These are phyloP conservation scores for Mortierella sp. DNA, from an alignment of 371 early-diverging fungal species.

Conservation along the genomic window DNA sequence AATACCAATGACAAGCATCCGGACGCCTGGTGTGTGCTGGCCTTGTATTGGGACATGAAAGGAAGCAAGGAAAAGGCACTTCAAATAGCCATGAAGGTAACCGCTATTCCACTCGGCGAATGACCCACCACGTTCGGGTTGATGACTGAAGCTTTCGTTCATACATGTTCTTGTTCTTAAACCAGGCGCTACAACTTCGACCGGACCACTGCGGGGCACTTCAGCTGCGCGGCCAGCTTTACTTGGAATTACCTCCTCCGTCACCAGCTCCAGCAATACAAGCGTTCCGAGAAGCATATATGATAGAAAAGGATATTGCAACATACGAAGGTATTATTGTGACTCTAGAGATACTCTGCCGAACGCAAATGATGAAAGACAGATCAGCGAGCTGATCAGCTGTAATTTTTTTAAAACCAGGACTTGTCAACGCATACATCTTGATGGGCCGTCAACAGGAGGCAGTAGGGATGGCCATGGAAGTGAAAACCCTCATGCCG, in stretches of 20 bases:
- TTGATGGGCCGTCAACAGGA: conserved; percentile 21
- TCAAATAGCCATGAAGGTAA: conserved; percentile 25
- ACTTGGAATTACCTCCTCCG: background rate
- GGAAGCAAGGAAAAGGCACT: conserved; percentile 26
- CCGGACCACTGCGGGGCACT: conserved; percentile 38
- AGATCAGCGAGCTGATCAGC: no score
- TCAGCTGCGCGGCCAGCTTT: conserved; percentile 23
- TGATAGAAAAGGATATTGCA: conserved; percentile 21
- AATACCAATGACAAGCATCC: conserved; percentile 25
- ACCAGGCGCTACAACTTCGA: conserved; percentile 24
- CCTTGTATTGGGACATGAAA: conserved; percentile 22
- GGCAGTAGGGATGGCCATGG: conserved; percentile 19
- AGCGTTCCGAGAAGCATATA: conserved; percentile 22
- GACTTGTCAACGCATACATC: conserved; percentile 27
- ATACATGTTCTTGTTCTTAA: background rate
- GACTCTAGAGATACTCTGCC: no score
- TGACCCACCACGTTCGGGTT: no score
- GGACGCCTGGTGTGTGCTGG: conserved; percentile 45
- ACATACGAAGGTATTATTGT: conserved; percentile 45
- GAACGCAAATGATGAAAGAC: no score
- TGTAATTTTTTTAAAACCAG: background rate
- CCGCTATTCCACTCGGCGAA: background rate
- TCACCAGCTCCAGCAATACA: conserved; percentile 18
- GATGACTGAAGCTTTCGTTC: background rate
- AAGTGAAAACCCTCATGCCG: conserved; percentile 24